Evolutionary conservation across 2,329 filamentous ascomycete genomes (phyloP).

Genomic region (Calonectria pseudoreteaudii): DNA sequence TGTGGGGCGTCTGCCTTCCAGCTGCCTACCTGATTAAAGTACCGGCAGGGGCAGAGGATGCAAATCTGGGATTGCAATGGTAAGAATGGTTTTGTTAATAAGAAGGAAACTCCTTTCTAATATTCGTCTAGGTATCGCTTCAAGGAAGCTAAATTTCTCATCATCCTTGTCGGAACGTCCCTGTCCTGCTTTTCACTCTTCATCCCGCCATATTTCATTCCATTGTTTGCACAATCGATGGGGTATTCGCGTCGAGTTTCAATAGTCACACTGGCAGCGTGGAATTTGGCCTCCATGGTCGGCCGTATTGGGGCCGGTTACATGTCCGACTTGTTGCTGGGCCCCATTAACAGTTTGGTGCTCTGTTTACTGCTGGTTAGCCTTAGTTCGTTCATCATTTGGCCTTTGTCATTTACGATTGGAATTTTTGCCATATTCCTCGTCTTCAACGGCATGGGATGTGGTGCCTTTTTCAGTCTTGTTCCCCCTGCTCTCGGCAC

Average conservation of each 20-base stretch:
- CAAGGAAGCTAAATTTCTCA: constrained; percentile 39
- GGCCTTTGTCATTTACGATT: constrained; percentile 43
- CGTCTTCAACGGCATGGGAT: constrained; percentile 44
- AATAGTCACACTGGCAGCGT: constrained; percentile 39
- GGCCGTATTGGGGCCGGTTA: constrained; percentile 43
- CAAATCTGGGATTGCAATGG: constrained; percentile 41
- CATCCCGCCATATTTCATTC: constrained; percentile 42
- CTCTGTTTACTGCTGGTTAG: constrained; percentile 42
- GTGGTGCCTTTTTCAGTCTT: constrained; percentile 46
- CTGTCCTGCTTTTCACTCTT: constrained; percentile 43
- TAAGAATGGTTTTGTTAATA: not conserved
- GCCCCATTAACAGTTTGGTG: constrained; percentile 44
- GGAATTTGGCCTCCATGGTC: constrained; percentile 46
- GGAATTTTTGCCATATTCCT: constrained; percentile 38
- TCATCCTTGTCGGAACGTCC: constrained; percentile 38
- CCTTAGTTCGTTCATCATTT: constrained; percentile 41
- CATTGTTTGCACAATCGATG: constrained; percentile 40
- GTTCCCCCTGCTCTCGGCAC: constrained; percentile 43
- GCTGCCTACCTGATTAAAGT: constrained; percentile 43
- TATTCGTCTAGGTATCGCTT: constrained; percentile 45
- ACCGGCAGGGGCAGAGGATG: constrained; percentile 22
- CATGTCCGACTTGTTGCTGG: constrained; percentile 39
- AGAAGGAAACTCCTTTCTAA: too few species aligned
- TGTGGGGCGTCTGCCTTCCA: constrained; percentile 46
- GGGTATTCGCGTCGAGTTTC: constrained; percentile 40